These are phyloP conservation scores for Syzygium aqueum DNA, from an alignment of 345 rosid genomes.

Conservation along the genomic window DNA sequence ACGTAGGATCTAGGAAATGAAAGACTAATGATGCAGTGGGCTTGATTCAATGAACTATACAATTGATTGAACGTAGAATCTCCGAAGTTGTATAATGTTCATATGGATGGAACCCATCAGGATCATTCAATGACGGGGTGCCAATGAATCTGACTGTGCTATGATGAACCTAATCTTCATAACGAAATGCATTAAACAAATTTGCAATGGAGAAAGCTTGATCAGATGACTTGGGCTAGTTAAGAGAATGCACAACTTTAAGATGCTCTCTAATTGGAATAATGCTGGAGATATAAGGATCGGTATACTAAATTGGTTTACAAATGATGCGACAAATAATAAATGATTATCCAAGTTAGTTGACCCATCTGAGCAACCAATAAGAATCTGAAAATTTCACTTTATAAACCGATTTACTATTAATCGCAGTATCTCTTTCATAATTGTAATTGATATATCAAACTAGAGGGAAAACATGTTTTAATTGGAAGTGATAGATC, in stretches of 20 bases:
- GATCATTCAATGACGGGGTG: not conserved
- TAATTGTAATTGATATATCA: too few species aligned
- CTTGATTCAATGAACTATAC: not conserved
- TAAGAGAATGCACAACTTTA: not conserved
- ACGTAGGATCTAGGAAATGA: not conserved
- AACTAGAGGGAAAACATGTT: too few species aligned
- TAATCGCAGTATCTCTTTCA: too few species aligned
- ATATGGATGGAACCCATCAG: not conserved
- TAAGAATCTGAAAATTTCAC: not conserved
- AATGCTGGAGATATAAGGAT: too few species aligned
- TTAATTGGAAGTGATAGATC: too few species aligned
- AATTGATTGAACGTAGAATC: not conserved
- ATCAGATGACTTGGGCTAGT: too few species aligned
- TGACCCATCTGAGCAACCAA: too few species aligned
- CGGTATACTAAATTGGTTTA: too few species aligned
- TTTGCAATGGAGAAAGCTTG: too few species aligned
- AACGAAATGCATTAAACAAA: too few species aligned
- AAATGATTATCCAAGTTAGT: too few species aligned
- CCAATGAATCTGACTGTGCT: not conserved
- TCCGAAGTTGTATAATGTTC: not conserved
- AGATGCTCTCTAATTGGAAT: not conserved
- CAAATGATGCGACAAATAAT: not conserved
- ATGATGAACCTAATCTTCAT: not conserved
- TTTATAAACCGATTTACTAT: too few species aligned
- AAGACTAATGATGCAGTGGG: not conserved